Evolutionary conservation across 768 basidiomycete species (phyloP), one percentile per base, ranked within the genome.

Genomic region (Rhodosporidiobolus odoratus): DNA sequence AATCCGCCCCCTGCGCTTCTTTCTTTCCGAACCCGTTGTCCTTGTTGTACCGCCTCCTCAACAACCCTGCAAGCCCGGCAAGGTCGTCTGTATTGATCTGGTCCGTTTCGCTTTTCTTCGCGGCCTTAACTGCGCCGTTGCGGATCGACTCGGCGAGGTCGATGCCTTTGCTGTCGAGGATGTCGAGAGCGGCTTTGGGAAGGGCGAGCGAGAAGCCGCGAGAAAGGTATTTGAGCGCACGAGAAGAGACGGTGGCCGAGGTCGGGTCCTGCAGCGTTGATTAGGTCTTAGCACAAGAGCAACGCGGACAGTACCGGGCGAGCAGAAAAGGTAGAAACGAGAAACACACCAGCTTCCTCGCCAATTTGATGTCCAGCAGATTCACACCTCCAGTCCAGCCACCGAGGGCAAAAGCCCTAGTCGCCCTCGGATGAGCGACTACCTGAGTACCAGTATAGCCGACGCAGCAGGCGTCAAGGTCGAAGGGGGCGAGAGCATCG

Each of bases 1-100:
- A 67, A 53, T 67, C 66, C 30, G 48, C n/a, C n/a, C n/a, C n/a
- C n/a, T n/a, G n/a, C n/a, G n/a, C 65, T 35, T 40, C 63, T 65
- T 15, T 12, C 16, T 5, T 16, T 27, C 23, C 62, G 23, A 43
- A 5, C 7, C 41, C 53, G 7, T 64, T 32, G 0, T 0, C 21
- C 41, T 45, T 17, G 41, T 56, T 64, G 5, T 10, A 54, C 32
- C 34, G 13, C 35, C 65, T n/a, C 2, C 66, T 27, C 23, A 67
- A 32, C 25, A 61, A 23, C 25, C 50, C 66, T 25, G n/a, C 41
- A 7, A 67, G 10, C 2, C 59, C 66, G 15, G 52, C 48, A 17
- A 67, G 41, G 13, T 54, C 58, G 5, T 56, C 53, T 25, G 62
- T 64, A 40, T 45, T 54, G 38, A 7, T 23, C 59, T 38, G 12